These are phyloP conservation scores for Trichophyton verrucosum DNA, from an alignment of 2,329 filamentous ascomycete species.

Conservation along the genomic window DNA sequence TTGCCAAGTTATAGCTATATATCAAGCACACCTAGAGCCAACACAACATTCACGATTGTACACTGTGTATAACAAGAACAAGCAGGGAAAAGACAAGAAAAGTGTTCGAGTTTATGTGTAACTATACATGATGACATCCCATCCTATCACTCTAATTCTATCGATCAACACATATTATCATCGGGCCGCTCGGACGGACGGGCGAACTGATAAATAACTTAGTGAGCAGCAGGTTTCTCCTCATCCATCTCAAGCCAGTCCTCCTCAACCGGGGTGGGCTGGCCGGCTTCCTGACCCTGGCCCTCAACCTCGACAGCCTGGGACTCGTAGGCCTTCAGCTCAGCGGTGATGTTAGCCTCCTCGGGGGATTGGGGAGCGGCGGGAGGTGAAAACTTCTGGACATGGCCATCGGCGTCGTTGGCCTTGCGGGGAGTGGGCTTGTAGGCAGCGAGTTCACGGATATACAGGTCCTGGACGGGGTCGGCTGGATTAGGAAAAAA, in stretches of 20 bases:
- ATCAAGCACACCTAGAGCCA: neutral
- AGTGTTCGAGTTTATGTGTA: conserved; percentile 4
- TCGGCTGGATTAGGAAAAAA: conserved; percentile 53
- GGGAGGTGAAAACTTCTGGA: conserved; percentile 74
- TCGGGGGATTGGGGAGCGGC: conserved; percentile 78
- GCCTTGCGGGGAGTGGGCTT: conserved; percentile 76
- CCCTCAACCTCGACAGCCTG: conserved; percentile 93
- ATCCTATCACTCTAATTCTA: conserved; percentile 5
- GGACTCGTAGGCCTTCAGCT: conserved; percentile 86
- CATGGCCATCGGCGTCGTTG: conserved; percentile 76
- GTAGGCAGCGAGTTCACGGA: conserved; percentile 91
- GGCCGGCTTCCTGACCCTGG: conserved; percentile 43
- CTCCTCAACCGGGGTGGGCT: conserved; percentile 50
- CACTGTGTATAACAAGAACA: neutral
- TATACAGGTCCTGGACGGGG: conserved; percentile 94
- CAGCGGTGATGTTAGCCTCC: conserved; percentile 82
- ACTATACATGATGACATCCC: conserved; percentile 9
- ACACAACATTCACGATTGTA: neutral
- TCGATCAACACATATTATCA: neutral
- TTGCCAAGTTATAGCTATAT: neutral
- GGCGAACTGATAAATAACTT: conserved; percentile 10
- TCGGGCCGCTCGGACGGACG: neutral
- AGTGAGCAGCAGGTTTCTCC: conserved; percentile 36
- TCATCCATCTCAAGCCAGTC: conserved; percentile 76
- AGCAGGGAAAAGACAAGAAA: neutral